Conservation (phyloP, 1,284 basidiomycete species). For the Leccinum idahoense region DNA sequence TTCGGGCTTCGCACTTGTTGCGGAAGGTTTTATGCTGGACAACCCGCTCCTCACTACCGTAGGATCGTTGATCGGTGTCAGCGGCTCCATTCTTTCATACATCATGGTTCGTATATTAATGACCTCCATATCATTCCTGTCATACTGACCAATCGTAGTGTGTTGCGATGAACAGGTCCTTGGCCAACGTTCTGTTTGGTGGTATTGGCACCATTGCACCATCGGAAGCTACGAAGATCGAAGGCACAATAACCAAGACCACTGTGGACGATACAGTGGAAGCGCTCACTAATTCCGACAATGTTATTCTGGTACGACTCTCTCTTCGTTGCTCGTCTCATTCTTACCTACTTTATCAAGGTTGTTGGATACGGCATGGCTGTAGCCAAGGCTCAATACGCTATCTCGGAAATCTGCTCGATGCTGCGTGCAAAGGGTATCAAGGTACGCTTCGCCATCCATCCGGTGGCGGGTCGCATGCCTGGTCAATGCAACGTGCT, state of each 20-base stretch:
- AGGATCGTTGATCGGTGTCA: slow-evolving; percentile 79
- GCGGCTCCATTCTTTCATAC: slow-evolving; percentile 84
- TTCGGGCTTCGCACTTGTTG: slow-evolving; percentile 89
- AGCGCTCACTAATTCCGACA: slow-evolving; percentile 70
- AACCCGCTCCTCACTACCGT: slow-evolving; percentile 78
- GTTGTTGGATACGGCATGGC: slow-evolving; percentile 89
- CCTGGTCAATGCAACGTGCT: slow-evolving; percentile 85
- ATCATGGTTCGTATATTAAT: slow-evolving; percentile 63
- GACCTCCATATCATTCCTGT: slow-evolving; percentile 2
- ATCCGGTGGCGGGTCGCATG: slow-evolving; percentile 71
- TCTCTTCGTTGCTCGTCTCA: not conserved
- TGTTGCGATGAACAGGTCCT: slow-evolving; percentile 81
- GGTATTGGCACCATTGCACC: slow-evolving; percentile 61
- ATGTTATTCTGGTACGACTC: slow-evolving; percentile 65
- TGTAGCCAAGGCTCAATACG: slow-evolving; percentile 83
- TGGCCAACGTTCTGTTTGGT: slow-evolving; percentile 76
- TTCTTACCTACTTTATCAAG: slow-evolving; percentile 31
- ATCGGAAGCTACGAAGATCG: slow-evolving; percentile 65
- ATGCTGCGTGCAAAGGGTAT: slow-evolving; percentile 68
- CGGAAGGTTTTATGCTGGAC: slow-evolving; percentile 86
- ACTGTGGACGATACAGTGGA: slow-evolving; percentile 76
- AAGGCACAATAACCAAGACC: slow-evolving; percentile 74
- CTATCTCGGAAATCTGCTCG: slow-evolving; percentile 76
- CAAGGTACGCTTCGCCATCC: slow-evolving; percentile 68
- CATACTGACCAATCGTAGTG: slow-evolving; percentile 46